A percentile compares a stretch with the other conserved stretches of the same genome.
Conservation (phyloP, 2,329 filamentous ascomycete genomes). For the Zymoseptoria tritici region DNA sequence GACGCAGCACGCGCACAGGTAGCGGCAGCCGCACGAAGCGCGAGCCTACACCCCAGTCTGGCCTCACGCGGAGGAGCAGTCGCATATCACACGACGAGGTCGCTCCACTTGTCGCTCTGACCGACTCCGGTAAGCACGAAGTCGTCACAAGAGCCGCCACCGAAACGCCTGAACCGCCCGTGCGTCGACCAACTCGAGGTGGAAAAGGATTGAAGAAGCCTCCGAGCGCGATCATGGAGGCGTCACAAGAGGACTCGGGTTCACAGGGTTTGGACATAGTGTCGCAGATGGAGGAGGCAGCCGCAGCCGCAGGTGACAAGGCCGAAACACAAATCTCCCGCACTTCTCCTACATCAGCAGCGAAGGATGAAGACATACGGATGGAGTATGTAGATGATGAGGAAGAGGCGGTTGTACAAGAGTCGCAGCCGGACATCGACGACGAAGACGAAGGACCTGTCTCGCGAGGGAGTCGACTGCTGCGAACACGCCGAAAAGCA, state of each 20-base stretch:
- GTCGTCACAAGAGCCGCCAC: slow-evolving; percentile 49
- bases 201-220: slow-evolving; percentile 44
- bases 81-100: slow-evolving; percentile 52
- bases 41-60: slow-evolving; percentile 26
- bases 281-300: slow-evolving; percentile 22
- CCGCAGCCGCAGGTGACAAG: slow-evolving; percentile 17
- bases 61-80: slow-evolving; percentile 46
- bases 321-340: slow-evolving; percentile 27
- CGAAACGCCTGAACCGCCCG: slow-evolving; percentile 40
- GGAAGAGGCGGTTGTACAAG: slow-evolving; percentile 36
- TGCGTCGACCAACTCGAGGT: slow-evolving; percentile 37
- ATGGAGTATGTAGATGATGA: slow-evolving; percentile 34
- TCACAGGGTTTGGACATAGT: slow-evolving; percentile 31
- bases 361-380: slow-evolving; percentile 29
- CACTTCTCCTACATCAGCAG: slow-evolving; percentile 23
- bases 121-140: slow-evolving; percentile 52
- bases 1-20: slow-evolving; percentile 30
- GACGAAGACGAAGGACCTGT: slow-evolving; percentile 51
- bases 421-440: slow-evolving; percentile 44
- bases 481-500: slow-evolving; percentile 23
- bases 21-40: slow-evolving; percentile 32
- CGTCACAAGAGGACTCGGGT: slow-evolving; percentile 44
- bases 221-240: slow-evolving; percentile 46
- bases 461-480: slow-evolving; percentile 38
- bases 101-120: slow-evolving; percentile 50